Evolutionary conservation across 1,284 basidiomycete species (phyloP), one percentile per base, ranked within the genome.

Genomic region (Austropuccinia psidii): DNA sequence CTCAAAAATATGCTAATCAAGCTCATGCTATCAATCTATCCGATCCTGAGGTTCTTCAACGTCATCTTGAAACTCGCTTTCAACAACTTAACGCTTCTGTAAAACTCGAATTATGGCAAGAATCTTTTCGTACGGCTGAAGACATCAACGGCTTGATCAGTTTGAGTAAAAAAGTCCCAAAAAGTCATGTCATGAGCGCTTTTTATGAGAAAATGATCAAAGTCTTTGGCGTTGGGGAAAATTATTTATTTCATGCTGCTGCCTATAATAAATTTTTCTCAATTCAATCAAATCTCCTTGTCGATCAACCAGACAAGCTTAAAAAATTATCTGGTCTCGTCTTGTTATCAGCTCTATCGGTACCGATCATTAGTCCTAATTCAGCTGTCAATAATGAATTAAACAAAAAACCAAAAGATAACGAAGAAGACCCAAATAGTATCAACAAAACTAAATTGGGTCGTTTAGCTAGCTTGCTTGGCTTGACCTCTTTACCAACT

Each of bases 21-120:
- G 86, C 90, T 17, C 93, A 98, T 81, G 86, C 93, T n/a, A 95
- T 99, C 86, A 98, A 98, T 84, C 88, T 99, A 58, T 88, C 90
- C 75, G 96, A 99, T 81, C 87, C 94, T 37, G 96, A 98, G 78
- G 97, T 90, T 24, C 89, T 99, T 55, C 91, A 96, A 80, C 93
- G 93, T 78, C 92, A 98, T 83, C 89, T 99, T 75, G 96, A 98
- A 82, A 98, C 93, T 21, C 92, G 96, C 75, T 98, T 98, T 81
- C 90, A 93, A 41, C 95, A 98, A 84, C 88, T 99, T 76, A 93
- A 95, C 80, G 90, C 92, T n/a, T 94, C 94, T 8, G 94, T 98
- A 76, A 93, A 98, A 82, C 89, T 99, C 76, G 96, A 99, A 83
- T 86, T 98, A 60, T 99, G 95, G 96, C 95, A 98, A 81, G 95